Base-by-base conservation (phyloP, 2,329 filamentous ascomycete genomes). In the Colletotrichum cereale region DNA sequence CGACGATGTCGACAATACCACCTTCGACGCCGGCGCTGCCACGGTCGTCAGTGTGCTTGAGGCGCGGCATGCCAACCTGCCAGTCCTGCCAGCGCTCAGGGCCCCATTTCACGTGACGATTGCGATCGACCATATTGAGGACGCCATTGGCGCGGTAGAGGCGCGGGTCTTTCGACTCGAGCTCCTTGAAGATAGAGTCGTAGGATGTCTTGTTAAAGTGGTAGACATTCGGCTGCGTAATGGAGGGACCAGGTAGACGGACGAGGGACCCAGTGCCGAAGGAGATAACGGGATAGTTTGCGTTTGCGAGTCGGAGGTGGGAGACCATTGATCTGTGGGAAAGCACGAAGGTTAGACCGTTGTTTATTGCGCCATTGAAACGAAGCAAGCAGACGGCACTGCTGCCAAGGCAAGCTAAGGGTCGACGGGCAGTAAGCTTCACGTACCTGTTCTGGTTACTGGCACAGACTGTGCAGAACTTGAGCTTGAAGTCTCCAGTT, bases 31-130 rank as follows among this genome's bases (percentile, higher is more conserved):
- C 96, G 24, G 88, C 81, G 69, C 90, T 91, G 31, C 96, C 96
- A 78, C 92, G 90, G 79, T 98, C 92, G 55, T 88, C 88, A 48
- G 90, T 85, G 74, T 95, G 91, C 50, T 96, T 92, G 14, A 96
- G 84, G 38, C 96, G 89, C 38, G 96, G 95, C 73, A 94, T 88
- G 3, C 96, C 96, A 2, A 97, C 87, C 58, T 93, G 90, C 96
- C 96, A 99, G 82, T 99, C 96, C 83, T 99, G 96, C 92, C 97
- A 99, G 71, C 96, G 90, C 83, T 99, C 96, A 0, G 96, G 96
- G 0, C 94, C 95, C 90, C 93, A 97, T 85, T 99, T 99, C 77
- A 99, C 92, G 71, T 89, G 89, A 74, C 95, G 89, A 78, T 99
- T 99, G 75, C 96, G 90, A 75, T 95, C 93, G 29, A 99, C 88